A percentile compares a stretch with the other conserved stretches of the same genome.
Conservation (phyloP, 108 stramenopile genomes). For the Hondaea fermentalgiana region DNA sequence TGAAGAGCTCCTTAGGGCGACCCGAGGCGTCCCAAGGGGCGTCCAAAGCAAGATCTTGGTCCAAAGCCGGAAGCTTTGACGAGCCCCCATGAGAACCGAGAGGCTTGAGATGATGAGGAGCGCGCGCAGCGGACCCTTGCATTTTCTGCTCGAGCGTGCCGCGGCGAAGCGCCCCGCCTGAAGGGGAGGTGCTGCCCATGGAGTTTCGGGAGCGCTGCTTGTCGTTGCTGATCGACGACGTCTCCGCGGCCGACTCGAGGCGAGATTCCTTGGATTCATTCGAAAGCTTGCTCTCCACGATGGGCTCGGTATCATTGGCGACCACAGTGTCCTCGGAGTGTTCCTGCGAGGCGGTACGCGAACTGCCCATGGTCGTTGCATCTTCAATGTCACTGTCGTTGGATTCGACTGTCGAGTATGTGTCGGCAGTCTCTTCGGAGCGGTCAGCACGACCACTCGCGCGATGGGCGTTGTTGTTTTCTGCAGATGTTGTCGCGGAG, state of each 20-base stretch:
- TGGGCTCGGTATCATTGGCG: background rate
- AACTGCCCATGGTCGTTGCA: no score
- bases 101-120: background rate
- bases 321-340: no score
- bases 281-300: background rate
- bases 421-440: no score
- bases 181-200: background rate
- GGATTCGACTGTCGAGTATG: no score
- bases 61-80: background rate
- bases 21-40: slow-evolving; percentile 1
- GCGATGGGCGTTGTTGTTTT: no score
- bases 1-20: background rate
- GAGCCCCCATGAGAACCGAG: background rate
- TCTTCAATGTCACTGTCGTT: no score
- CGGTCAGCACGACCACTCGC: no score
- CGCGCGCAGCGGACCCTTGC: background rate
- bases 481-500: background rate
- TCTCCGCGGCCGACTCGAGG: no score
- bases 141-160: background rate
- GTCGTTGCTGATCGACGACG: no score
- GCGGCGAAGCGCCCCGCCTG: background rate
- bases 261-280: background rate
- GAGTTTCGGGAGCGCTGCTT: no score
- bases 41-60: background rate
- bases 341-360: no score